Evolutionary conservation across 768 basidiomycete genomes (phyloP).

Genomic region (Kwoniella dendrophila): DNA sequence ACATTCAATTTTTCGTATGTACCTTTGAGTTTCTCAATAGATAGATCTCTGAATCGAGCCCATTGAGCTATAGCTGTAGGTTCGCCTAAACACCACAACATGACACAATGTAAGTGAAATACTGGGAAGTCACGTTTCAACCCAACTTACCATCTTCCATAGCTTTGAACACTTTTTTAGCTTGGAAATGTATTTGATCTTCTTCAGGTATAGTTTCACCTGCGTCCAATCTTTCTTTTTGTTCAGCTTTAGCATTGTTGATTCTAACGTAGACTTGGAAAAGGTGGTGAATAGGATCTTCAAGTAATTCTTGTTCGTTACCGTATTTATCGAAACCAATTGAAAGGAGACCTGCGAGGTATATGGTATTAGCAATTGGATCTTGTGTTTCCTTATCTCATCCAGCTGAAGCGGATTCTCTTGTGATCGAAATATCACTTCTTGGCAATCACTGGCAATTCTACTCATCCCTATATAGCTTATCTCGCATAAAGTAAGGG

Average conservation of each 20-base stretch:
- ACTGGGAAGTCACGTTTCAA: neutral
- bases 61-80: conserved; percentile 80
- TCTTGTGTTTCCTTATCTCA: neutral
- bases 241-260: conserved; percentile 66
- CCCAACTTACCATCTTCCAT: conserved; percentile 74
- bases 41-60: conserved; percentile 88
- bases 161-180: conserved; percentile 74
- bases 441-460: no score
- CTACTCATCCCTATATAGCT: no score
- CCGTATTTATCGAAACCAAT: conserved; percentile 92
- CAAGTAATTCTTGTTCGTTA: conserved; percentile 74
- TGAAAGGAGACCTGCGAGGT: conserved; percentile 80
- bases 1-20: conserved; percentile 90
- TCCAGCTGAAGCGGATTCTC: no score
- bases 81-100: conserved; percentile 61
- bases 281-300: conserved; percentile 90
- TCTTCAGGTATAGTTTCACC: conserved; percentile 44
- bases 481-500: no score
- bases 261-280: conserved; percentile 90
- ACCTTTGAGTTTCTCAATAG: conserved; percentile 82
- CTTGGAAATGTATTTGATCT: conserved; percentile 39
- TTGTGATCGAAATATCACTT: no score
- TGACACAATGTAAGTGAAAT: no score
- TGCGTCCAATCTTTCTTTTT: conserved; percentile 43
- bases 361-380: neutral